Evolutionary conservation across 352 stramenopile genomes (phyloP).

Genomic region (Phytophthora pisi): DNA sequence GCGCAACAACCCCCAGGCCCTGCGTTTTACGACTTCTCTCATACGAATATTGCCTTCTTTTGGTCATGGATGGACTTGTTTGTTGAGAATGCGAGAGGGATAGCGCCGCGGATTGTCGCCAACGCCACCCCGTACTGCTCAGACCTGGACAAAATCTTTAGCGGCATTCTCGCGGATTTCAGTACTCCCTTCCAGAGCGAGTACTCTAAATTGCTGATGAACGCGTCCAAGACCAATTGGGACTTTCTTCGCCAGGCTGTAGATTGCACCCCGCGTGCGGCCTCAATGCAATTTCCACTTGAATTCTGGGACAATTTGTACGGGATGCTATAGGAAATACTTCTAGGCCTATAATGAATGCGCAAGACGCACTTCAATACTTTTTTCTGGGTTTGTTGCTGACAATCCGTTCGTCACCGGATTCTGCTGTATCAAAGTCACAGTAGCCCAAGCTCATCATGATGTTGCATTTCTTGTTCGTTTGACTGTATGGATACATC

Average conservation of each 20-base stretch:
- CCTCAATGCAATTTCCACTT: constrained; percentile 1
- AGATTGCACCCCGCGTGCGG: background rate
- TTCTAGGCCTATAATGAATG: too few relatives aligned
- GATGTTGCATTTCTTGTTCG: too few relatives aligned
- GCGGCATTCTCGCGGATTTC: background rate
- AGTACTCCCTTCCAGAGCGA: background rate
- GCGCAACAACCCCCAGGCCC: background rate
- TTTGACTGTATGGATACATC: too few relatives aligned
- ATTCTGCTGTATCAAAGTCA: too few relatives aligned
- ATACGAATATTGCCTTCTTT: constrained; percentile 2
- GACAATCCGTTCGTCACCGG: too few relatives aligned
- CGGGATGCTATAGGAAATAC: background rate
- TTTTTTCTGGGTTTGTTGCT: too few relatives aligned
- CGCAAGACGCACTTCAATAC: too few relatives aligned
- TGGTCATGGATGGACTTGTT: constrained; percentile 10
- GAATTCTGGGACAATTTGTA: constrained; percentile 5
- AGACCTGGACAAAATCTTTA: constrained; percentile 3
- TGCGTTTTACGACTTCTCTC: background rate
- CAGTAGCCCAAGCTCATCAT: too few relatives aligned
- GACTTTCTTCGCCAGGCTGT: background rate
- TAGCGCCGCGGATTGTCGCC: background rate
- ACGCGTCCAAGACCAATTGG: constrained; percentile 7
- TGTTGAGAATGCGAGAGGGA: background rate
- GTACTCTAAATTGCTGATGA: constrained; percentile 6
- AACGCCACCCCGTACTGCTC: constrained; percentile 4